These are phyloP conservation scores for Abrus precatorius DNA, from an alignment of 306 rosid genomes.

Conservation along the genomic window DNA sequence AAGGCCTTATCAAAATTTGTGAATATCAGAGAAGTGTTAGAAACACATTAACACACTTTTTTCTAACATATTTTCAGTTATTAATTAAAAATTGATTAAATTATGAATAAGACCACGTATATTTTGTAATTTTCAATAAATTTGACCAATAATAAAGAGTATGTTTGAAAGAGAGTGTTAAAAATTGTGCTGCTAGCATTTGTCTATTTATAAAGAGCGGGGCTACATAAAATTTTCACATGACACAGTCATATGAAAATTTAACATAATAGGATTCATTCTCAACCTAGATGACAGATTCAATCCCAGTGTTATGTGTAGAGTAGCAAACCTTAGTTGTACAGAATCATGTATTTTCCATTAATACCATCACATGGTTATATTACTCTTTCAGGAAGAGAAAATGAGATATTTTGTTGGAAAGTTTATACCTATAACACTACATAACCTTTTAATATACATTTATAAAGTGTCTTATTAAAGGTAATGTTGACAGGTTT, in stretches of 20 bases:
- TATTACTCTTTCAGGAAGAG: slow-evolving; percentile 20
- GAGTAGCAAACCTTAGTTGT: slow-evolving; percentile 14
- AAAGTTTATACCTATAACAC: background rate
- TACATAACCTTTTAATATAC: slow-evolving; percentile 15
- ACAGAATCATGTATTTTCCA: background rate
- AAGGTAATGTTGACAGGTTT: slow-evolving; percentile 59
- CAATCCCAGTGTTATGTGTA: slow-evolving; percentile 13
- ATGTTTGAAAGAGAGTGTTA: no score
- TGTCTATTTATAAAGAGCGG: background rate
- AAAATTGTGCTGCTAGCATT: no score
- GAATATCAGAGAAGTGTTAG: background rate
- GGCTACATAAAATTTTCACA: background rate
- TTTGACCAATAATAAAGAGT: no score
- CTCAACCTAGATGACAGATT: slow-evolving; percentile 9
- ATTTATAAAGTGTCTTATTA: slow-evolving; percentile 10
- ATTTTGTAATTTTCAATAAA: no score
- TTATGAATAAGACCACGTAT: no score
- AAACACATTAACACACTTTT: no score
- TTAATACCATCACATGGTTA: slow-evolving; percentile 1
- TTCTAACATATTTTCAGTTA: no score
- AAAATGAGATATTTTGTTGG: background rate
- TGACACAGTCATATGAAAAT: background rate
- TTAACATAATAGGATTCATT: slow-evolving; percentile 6
- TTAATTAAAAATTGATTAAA: no score
- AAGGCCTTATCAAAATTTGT: background rate